Evolutionary conservation across 495 filamentous ascomycete genomes (phyloP), one percentile per base, ranked within the genome.

Genomic region (Geoglossum glabrum): DNA sequence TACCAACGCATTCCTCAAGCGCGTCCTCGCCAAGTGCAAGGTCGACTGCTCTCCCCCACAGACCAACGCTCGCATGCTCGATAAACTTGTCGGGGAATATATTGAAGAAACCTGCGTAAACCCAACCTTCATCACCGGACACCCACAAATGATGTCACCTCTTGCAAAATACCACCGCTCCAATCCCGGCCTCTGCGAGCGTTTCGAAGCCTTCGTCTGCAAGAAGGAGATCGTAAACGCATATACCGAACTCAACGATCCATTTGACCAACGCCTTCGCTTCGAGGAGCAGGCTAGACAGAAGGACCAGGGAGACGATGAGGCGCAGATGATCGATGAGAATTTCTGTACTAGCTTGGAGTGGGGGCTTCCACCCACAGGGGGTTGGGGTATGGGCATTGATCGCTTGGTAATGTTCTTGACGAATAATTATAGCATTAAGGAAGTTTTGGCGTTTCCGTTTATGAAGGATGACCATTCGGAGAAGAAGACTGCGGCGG

Each of bases 191-290:
- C 79, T 98, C 15, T 95, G 88, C 68, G 92, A 98, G 73, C 83
- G 93, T 56, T 96, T 96, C 72, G 92, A 98, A 72, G 89, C 86
- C 21, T 98, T 98, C 65, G 93, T 95, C 31, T 89, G 85, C 78
- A 95, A 87, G 76, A 95, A 96, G 78, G 88, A 95, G 68, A 93
- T 96, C 62, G 82, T 81, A 60, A 95, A 97, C 65, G 88, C 90
- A 1, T 97, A 97, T 74, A 99, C 92, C 15, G 92, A 97, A 77
- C 81, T 97, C 75, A 97, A 98, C 77, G 84, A 95, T 66, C 87
- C 90, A 56, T 90, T 95, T 67, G 87, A 94, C 69, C 92, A 97
- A 71, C 78, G 92, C 54, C 73, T 92, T 58, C 82, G 90, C 36
- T 97, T 98, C 72, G 87, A 95, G 68, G 90, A 98, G 76, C 93